phyloP scores from a whole-genome alignment of 345 rosid genomes.

The Bruguiera sexangula region DNA sequence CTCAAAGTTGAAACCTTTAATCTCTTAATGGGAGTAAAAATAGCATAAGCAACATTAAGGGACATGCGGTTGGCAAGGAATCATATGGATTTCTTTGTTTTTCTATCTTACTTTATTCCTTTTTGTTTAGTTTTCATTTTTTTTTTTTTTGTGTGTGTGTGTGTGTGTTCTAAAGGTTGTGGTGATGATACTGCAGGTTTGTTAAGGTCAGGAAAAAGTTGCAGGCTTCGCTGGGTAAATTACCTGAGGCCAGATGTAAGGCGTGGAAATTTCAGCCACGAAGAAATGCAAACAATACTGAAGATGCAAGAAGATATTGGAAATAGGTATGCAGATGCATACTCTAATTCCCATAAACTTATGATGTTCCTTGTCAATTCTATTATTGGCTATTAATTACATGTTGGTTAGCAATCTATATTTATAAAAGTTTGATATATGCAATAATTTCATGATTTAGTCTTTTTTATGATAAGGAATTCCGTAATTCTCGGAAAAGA shows the following conservation, averaged over 20 bases:
- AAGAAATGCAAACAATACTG: conserved; percentile 48
- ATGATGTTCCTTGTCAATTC: neutral
- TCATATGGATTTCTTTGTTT: neutral
- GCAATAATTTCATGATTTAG: too few species aligned
- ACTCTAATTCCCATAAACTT: neutral
- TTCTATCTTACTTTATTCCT: too few species aligned
- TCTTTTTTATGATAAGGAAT: too few species aligned
- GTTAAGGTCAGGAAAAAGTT: conserved; percentile 60
- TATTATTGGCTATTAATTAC: neutral
- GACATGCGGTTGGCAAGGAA: neutral
- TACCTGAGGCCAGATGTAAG: conserved; percentile 53
- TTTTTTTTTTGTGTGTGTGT: too few species aligned
- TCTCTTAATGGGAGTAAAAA: too few species aligned
- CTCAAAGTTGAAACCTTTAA: neutral
- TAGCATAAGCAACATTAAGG: too few species aligned
- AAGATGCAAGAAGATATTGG: conserved; percentile 43
- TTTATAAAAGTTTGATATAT: neutral
- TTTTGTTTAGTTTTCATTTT: neutral
- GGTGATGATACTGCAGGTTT: conserved; percentile 34
- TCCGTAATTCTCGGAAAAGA: too few species aligned
- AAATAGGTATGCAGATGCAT: conserved; percentile 33
- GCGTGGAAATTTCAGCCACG: conserved; percentile 49
- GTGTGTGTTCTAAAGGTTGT: neutral
- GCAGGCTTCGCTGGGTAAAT: conserved; percentile 69
- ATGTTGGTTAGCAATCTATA: neutral